Evolutionary conservation across 352 stramenopile species (phyloP).

Genomic region (Globisporangium radiosum): DNA sequence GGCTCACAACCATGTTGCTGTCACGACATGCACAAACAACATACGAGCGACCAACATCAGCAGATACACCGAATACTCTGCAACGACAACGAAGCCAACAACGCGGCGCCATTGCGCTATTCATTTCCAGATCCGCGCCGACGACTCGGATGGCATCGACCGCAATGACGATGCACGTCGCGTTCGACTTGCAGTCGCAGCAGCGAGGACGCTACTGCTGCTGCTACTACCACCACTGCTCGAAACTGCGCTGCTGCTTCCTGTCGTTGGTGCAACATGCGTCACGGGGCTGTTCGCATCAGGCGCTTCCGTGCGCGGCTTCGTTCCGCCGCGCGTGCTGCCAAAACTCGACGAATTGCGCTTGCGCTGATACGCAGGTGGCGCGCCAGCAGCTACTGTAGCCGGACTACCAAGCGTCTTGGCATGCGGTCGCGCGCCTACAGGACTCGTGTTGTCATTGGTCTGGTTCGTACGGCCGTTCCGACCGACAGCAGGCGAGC

Average conservation of each 20-base stretch:
- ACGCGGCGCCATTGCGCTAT: not conserved
- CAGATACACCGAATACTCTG: too few relatives aligned
- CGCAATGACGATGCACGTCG: slow-evolving; percentile 9
- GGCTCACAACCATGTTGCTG: too few relatives aligned
- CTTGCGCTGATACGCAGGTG: slow-evolving; percentile 2
- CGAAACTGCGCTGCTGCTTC: slow-evolving; percentile 4
- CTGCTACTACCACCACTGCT: not conserved
- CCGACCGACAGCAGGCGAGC: slow-evolving; percentile 17
- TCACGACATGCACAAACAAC: too few relatives aligned
- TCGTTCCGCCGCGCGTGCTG: slow-evolving; percentile 7
- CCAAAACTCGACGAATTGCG: slow-evolving; percentile 13
- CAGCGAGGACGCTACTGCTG: not conserved
- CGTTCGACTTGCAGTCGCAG: not conserved
- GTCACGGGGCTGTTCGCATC: not conserved
- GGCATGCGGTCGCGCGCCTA: not conserved
- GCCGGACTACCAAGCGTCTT: not conserved
- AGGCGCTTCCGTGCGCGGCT: slow-evolving; percentile 7
- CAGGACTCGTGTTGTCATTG: slow-evolving; percentile 20
- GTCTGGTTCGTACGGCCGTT: slow-evolving; percentile 19
- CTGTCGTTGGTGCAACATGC: not conserved
- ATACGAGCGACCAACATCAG: too few relatives aligned
- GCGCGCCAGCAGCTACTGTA: not conserved
- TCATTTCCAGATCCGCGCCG: slow-evolving; percentile 3
- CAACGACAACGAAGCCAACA: not conserved
- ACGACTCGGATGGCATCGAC: slow-evolving; percentile 2